Percentiles rank a stretch among this genome's conserved stretches.
Conservation (phyloP, 2,329 filamentous ascomycete species). For the Aspergillus floridensis region DNA sequence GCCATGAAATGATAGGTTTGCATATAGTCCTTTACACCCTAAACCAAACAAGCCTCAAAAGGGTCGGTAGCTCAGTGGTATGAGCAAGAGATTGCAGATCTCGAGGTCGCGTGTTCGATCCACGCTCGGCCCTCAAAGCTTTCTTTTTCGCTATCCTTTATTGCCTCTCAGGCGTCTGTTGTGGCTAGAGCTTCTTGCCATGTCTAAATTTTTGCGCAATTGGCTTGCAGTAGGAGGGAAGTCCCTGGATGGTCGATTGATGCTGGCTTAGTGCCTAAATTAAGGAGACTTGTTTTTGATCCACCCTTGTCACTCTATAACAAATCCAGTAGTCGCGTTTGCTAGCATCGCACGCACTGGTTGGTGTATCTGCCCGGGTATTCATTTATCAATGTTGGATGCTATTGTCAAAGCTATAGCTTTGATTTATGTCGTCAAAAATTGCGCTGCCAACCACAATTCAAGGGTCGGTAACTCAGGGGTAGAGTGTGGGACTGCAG, state of each 20-base stretch:
- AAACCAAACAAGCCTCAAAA: not conserved
- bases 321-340: no score
- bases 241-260: no score
- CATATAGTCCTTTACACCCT: no score
- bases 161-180: no score
- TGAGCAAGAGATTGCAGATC: slow-evolving; percentile 9
- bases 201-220: no score
- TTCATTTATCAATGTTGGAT: not conserved
- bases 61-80: slow-evolving; percentile 9
- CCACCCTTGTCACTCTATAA: no score
- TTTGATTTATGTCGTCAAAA: not conserved
- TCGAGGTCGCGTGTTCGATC: slow-evolving; percentile 8
- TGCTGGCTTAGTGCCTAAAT: no score
- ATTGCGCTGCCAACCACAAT: not conserved
- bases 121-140: slow-evolving; percentile 6
- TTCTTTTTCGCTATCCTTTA: not conserved
- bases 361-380: no score
- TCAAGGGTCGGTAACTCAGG: slow-evolving; percentile 7
- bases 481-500: slow-evolving; percentile 9
- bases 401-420: not conserved
- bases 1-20: fast-evolving
- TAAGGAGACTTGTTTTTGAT: no score
- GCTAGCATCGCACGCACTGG: no score
- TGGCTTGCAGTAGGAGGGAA: no score
- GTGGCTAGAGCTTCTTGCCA: no score